These are phyloP conservation scores for Aureobasidium pullulans DNA, from an alignment of 2,329 filamentous ascomycete genomes.

Conservation along the genomic window DNA sequence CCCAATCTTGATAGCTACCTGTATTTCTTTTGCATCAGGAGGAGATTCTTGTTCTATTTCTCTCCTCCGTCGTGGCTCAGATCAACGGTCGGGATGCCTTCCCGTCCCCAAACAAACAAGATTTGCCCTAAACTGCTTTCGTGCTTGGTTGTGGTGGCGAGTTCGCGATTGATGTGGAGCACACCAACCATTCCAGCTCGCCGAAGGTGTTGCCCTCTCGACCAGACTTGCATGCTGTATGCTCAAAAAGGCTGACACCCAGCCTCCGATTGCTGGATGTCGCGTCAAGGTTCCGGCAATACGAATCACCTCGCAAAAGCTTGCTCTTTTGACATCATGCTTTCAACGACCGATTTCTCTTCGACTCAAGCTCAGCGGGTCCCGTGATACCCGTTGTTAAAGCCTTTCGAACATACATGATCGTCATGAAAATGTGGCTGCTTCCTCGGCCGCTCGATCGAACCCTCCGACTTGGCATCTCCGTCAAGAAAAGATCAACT, in stretches of 20 bases:
- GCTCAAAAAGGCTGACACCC: neutral
- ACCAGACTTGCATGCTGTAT: neutral
- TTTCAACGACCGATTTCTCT: neutral
- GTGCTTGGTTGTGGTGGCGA: constrained; percentile 6
- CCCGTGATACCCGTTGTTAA: constrained; percentile 14
- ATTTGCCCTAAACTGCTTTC: constrained; percentile 1
- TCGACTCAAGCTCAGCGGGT: constrained; percentile 7
- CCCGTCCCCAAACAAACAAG: constrained; percentile 12
- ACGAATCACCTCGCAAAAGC: neutral
- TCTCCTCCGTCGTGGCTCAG: constrained; percentile 3
- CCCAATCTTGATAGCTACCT: neutral
- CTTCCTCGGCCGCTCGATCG: constrained; percentile 1
- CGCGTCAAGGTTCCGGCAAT: constrained; percentile 3
- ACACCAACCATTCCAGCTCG: constrained; percentile 11
- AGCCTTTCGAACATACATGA: constrained; percentile 6
- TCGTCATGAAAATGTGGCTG: constrained; percentile 10
- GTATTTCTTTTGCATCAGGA: neutral
- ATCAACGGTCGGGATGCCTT: constrained; percentile 10
- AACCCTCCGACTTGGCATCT: constrained; percentile 6
- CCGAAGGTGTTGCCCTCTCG: neutral
- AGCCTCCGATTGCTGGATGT: neutral
- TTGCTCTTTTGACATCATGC: neutral
- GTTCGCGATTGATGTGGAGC: neutral
- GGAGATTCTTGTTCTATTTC: constrained; percentile 1
- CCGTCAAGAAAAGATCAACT: neutral